Evolutionary conservation across 2,329 filamentous ascomycete genomes (phyloP), one percentile per base, ranked within the genome.

Genomic region (Ilyonectria robusta): DNA sequence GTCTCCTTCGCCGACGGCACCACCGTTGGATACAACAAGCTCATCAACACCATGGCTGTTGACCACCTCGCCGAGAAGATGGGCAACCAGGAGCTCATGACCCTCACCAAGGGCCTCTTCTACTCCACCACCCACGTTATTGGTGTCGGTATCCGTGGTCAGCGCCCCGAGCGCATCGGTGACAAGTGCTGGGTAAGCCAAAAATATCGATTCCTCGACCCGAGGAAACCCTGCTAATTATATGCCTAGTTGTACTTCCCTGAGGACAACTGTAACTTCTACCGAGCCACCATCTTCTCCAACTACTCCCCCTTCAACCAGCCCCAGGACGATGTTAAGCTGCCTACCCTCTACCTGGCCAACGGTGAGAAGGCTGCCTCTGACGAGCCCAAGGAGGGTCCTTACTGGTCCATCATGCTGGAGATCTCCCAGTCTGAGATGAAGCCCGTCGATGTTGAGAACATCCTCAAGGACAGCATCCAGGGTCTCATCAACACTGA

Each of bases 221-320:
- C 11, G 3, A 15, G 63, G 58, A 26, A 19, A 35, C 37, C 3
- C 35, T 62, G 60, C 76, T 80, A 75, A 81, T 59, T 3, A 9
- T 13, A 8, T 17, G 0, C 15, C 2, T 31, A 92, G 91, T 88
- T 99, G 73, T 99, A 99, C 90, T 99, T 98, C 91, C 96, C 96
- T 70, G 96, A 99, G 84, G 93, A 97, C 83, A 92, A 99, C 89
- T 98, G 94, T 87, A 94, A 94, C 81, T 99, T 99, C 89, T 99
- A 99, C 89, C 94, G 96, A 76, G 96, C 96, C 79, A 99, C 96
- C 79, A 98, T 99, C 86, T 99, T 99, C 90, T 98, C 95, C 84
- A 99, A 99, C 90, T 99, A 99, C 89, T 98, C 96, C 23, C 96
- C 95, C 59, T 91, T 97, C 90, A 99, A 99, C 88, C 96, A 98